Evolutionary conservation across 108 stramenopile species (phyloP), one percentile per base, ranked within the genome.

Genomic region (Nitzschia palea): DNA sequence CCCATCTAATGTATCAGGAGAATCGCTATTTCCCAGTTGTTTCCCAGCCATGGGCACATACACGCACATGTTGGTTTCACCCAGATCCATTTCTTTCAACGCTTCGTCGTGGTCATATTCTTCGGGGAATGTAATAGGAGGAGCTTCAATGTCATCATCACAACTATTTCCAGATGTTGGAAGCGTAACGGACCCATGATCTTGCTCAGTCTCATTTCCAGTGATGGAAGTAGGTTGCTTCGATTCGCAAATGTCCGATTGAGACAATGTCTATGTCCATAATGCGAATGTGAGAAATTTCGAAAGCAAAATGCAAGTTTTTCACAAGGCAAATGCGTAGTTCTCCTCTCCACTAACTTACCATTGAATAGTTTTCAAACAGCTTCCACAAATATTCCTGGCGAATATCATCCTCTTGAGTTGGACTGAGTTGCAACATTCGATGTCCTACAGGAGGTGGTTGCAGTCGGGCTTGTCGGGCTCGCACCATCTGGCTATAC

Each of bases 401-500:
- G 29, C 71, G 62, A 52, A 79, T 79, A 29, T 73, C 72, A 40
- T 73, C 78, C 34, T 79, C 71, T 70, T 79, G 78, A 4, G 44
- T 66, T 35, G 18, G 23, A 34, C 27, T 52, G 18, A 43, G 48
- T 32, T 50, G 30, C n/a, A 65, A 57, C 32, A 28, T 28, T n/a
- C 54, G 45, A 10, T 34, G 55, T 8, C 28, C 23, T 18, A 31
- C 48, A 29, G 47, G 31, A 20, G 42, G 37, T 26, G 37, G 59
- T 26, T 71, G 70, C 4, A 36, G 61, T 17, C 62, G 35, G 20
- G 0, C 20, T 18, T 4, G 29, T n/a, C 22, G 56, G 3, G 18
- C 6, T 33, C 34, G 53, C 17, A 14, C 44, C 17, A 23, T 43
- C 32, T n/a, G 3, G 0, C 23, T 18, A 50, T 42, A 65, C 52